phyloP scores from a whole-genome alignment of 169 alveolate genomes.

The Miamiensis avidus region DNA sequence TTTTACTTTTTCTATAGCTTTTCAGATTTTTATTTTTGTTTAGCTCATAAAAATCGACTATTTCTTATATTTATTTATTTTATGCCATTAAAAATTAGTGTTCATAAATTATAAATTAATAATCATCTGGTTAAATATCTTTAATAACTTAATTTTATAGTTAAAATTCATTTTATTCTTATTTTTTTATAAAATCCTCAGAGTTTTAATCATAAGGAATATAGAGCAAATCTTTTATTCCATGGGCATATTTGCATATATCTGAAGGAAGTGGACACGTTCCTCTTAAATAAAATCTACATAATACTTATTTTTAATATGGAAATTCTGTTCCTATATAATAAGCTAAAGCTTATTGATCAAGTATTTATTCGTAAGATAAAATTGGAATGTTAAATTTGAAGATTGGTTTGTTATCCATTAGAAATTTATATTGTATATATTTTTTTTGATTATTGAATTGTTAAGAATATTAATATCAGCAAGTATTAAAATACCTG shows the following conservation, averaged over 20 bases:
- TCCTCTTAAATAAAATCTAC: not conserved
- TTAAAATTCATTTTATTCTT: not conserved
- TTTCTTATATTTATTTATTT: not conserved
- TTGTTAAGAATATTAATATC: too few relatives aligned
- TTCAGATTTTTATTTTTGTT: too few relatives aligned
- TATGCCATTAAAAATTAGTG: not conserved
- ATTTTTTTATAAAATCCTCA: too few relatives aligned
- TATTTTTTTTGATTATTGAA: too few relatives aligned
- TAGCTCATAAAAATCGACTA: not conserved
- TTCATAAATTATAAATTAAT: too few relatives aligned
- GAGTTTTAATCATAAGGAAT: not conserved
- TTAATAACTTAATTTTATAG: too few relatives aligned
- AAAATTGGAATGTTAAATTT: too few relatives aligned
- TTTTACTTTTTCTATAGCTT: not conserved
- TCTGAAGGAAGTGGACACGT: not conserved
- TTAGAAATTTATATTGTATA: too few relatives aligned
- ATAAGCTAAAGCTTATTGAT: not conserved
- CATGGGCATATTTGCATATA: not conserved
- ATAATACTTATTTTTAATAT: not conserved
- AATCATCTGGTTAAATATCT: not conserved
- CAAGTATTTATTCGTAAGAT: too few relatives aligned
- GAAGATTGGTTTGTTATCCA: too few relatives aligned
- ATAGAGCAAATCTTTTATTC: not conserved
- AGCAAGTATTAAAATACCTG: too few relatives aligned
- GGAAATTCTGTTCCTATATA: not conserved